Base-by-base conservation (phyloP, 768 basidiomycete species). In the Pleurotus eryngii region DNA sequence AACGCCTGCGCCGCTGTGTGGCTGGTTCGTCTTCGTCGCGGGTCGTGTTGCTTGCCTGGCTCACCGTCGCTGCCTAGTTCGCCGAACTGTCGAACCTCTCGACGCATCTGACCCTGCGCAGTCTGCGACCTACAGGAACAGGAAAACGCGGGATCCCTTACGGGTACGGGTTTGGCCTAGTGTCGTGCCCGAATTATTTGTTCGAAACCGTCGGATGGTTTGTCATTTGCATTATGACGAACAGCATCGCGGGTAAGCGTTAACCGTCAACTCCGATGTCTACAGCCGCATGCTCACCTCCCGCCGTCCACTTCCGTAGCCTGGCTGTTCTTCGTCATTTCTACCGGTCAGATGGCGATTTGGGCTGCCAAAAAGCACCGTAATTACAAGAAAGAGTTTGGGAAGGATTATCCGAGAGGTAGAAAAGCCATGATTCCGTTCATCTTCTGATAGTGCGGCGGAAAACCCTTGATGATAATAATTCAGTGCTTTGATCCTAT, bases 311-410 rank as follows among this genome's bases (percentile, higher is more conserved):
- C 22, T 15, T 22, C 35, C 40, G 24, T 60, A 90, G 87, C 83
- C 17, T 81, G 71, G 60, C 58, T 87, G 18, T 98, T 96, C 73
- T 70, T 83, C 46, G 76, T 73, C 8, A 79, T 91, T 42, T 78
- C 81, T 1, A 74, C 76, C 0, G 80, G 60, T 35, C 85, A 85
- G 63, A 98, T 98, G 94, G 74, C 77, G 11, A 61, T 80, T 5
- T 99, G 97, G 97, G 95, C 95, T 12, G 65, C 81, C 40, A 93
- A 95, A 78, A 98, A 97, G 76, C 95, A 98, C 64, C 75, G 72
- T 55, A 80, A 80, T 53, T 98, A 98, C 76, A 91, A 86, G 79
- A 94, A 88, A 67, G 96, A 99, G 70, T 97, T 98, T 63, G 94
- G 94, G 35, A 86, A 84, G 62, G 83, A 87, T 57, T 96, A 93